A percentile compares a stretch with the other conserved stretches of the same genome.
These are phyloP conservation scores for Lachnellula subtilissima DNA, from an alignment of 2,329 filamentous ascomycete species.

Conservation along the genomic window DNA sequence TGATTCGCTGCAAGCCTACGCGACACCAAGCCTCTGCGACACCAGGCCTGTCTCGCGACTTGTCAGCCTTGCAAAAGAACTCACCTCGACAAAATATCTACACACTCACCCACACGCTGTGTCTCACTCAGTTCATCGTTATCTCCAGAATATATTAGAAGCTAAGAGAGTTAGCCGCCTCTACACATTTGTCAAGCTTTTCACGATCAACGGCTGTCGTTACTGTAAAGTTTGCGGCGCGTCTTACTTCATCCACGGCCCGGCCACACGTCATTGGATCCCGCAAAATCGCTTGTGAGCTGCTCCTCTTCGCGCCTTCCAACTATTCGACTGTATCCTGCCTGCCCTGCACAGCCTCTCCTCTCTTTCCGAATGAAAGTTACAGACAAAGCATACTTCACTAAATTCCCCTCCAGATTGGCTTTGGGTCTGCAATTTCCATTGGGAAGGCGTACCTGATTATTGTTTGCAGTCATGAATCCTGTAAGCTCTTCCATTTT, in stretches of 20 bases:
- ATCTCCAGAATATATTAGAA: no score
- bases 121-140: no score
- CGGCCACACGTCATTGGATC: constrained; percentile 1
- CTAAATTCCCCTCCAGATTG: constrained; percentile 8
- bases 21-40: neutral
- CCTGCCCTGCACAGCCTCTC: constrained; percentile 6
- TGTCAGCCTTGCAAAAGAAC: neutral
- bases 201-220: no score
- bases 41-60: neutral
- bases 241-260: neutral
- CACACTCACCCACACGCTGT: no score
- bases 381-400: neutral
- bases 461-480: constrained; percentile 21
- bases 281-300: neutral
- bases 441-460: constrained; percentile 22
- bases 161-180: no score
- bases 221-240: no score
- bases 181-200: no score
- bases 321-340: neutral
- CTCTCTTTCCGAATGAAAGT: neutral
- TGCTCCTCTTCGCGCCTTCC: neutral
- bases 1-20: no score
- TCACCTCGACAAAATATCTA: no score
- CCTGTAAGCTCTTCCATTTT: constrained; percentile 16
- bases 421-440: constrained; percentile 1